These are phyloP conservation scores for Hymenoscyphus fraxineus DNA, from an alignment of 2,329 filamentous ascomycete genomes.

Conservation along the genomic window DNA sequence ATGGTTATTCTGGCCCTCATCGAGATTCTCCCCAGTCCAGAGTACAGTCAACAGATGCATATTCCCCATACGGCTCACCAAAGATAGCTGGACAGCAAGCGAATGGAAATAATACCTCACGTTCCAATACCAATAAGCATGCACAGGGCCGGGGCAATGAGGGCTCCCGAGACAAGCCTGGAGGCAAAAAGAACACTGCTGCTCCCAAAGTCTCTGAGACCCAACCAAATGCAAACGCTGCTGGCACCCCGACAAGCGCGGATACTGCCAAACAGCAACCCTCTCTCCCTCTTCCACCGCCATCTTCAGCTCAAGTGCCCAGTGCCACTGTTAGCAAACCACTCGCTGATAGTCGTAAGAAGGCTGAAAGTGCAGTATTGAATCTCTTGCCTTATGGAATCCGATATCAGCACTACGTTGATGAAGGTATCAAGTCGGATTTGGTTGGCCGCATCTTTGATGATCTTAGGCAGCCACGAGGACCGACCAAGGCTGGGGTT, in stretches of 20 bases:
- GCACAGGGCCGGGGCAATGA: constrained; percentile 7
- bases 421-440: constrained; percentile 65
- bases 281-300: constrained; percentile 4
- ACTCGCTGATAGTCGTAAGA: constrained; percentile 38
- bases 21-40: constrained; percentile 18
- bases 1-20: constrained; percentile 21
- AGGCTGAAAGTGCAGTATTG: constrained; percentile 65
- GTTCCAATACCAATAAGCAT: constrained; percentile 11
- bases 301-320: not conserved
- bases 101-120: constrained; percentile 13
- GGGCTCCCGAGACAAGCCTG: constrained; percentile 12
- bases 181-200: constrained; percentile 14
- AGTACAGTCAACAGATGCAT: constrained; percentile 27
- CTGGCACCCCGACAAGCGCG: constrained; percentile 1
- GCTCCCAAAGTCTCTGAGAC: constrained; percentile 6
- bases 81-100: constrained; percentile 14
- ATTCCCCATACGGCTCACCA: constrained; percentile 28
- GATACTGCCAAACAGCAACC: constrained; percentile 8
- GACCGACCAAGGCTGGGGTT: constrained; percentile 22
- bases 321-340: constrained; percentile 14
- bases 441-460: constrained; percentile 63
- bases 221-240: constrained; percentile 12
- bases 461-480: constrained; percentile 56
- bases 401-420: constrained; percentile 67
- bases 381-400: constrained; percentile 64